Base-by-base conservation (phyloP, 73 alveolate species). In the Diophrys sp. region DNA sequence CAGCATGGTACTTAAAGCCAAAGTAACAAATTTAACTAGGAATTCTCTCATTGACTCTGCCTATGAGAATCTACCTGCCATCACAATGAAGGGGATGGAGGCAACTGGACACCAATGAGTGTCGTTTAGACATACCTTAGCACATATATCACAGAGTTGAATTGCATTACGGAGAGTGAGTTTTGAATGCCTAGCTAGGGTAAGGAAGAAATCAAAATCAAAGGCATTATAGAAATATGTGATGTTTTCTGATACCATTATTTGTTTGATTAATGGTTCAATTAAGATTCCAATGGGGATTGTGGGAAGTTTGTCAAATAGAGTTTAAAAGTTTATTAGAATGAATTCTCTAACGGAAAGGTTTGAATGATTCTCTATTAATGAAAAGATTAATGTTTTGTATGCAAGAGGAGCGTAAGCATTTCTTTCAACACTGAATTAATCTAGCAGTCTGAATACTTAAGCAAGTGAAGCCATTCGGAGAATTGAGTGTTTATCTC, bases 351-450 rank as follows among this genome's bases (percentile, higher is more conserved):
- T 83, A 30, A 95, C 83, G 27, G 80, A 71, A 24, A 89, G 71
- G 88, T 97, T 97, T 56, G 87, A 85, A 74, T 96, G 98, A 80
- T 95, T 90, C 71, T 96, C 99, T n/a, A 97, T 95, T 67, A 96
- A 84, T 25, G 94, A 85, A 77, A 97, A 96, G 5, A 97, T 93
- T 73, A 96, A 83, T 23, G 96, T 85, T 81, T 93, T 95, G 77
- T 91, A 97, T 24, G 93, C 76, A 2, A 94, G 81, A 11, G 99
- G 99, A 1, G 98, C 99, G 81, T 88, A 95, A 11, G 95, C 80
- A 84, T 95, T 94, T 90, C 97, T 86, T 69, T 96, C 97, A 33
- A 80, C 85, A 25, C 98, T 79, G 74, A 96, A 97, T 32, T 77
- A 73, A 70, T 85, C 95, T 14, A 94, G 87, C 31, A 94, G 85